Evolutionary conservation across 2,329 filamentous ascomycete species (phyloP), one percentile per base, ranked within the genome.

Genomic region (Fusarium sp.): DNA sequence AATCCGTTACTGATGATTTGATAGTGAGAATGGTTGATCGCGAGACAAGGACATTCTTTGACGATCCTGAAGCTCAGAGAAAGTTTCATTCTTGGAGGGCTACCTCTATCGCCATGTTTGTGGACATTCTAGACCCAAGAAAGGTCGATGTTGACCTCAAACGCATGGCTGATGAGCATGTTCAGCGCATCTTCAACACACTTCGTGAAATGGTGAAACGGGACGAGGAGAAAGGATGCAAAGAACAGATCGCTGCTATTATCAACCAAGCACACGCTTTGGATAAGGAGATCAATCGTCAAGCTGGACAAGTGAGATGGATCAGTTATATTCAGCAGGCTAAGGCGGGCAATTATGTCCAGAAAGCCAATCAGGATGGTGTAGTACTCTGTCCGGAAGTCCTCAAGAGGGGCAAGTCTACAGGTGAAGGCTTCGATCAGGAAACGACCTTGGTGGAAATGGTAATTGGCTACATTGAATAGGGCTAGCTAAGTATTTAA

Each of bases 231-330:
- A 54, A 16, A 16, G 40, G 25, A 13, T 24, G 43, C 25, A 2
- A 30, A 4, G 27, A n/a, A 7, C 51, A 54, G 27, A 38, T 54
- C 25, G 13, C 24, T 2, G 16, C 20, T 16, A 32, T 54, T 3
- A n/a, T 54, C 12, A 30, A 27, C 6, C 27, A 44, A 44, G 51
- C 51, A 6, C 27, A 30, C 12, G 25, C 13, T 2, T 30, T 54
- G 4, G 51, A 54, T 20, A 54, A 54, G 51, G 51, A 54, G 11
- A 54, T 54, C 8, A 54, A 20, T 30, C 51, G 51, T 8, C 51
- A 54, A 20, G 38, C 40, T 44, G 51, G 24, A 25, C 8, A 8
- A 16, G 27, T 54, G 2, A 15, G 51, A 13, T 10, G 20, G 40
- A 24, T 44, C n/a, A 9, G 7, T 4, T 13, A 22, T 29, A 1